A percentile compares a stretch with the other conserved stretches of the same genome.
Conservation (phyloP, 495 filamentous ascomycete genomes). For the Filosporella fistucella region DNA sequence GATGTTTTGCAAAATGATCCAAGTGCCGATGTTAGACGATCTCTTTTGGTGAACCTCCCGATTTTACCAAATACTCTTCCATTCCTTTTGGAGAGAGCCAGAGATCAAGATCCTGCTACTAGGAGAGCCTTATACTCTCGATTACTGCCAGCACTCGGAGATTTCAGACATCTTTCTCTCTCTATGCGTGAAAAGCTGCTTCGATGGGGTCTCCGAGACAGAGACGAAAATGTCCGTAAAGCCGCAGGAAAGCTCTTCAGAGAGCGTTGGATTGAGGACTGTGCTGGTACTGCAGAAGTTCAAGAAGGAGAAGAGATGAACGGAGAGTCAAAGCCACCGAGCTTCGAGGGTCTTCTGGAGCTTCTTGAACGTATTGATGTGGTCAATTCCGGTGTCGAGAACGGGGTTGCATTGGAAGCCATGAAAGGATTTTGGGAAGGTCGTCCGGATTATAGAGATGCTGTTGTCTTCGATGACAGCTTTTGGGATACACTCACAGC, state of each 20-base stretch:
- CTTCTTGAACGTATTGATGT: conserved; percentile 92
- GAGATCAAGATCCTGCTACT: conserved; percentile 81
- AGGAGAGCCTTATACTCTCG: conserved; percentile 83
- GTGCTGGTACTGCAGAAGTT: conserved; percentile 57
- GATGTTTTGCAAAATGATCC: conserved; percentile 93
- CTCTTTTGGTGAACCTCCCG: conserved; percentile 82
- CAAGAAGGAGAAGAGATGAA: conserved; percentile 36
- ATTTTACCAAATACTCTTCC: conserved; percentile 78
- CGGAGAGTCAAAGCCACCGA: conserved; percentile 53
- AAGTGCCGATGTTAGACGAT: conserved; percentile 85
- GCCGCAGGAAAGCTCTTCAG: conserved; percentile 86
- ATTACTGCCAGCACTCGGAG: conserved; percentile 81
- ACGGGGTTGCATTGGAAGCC: conserved; percentile 84
- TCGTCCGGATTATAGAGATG: conserved; percentile 83
- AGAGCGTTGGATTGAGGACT: conserved; percentile 95
- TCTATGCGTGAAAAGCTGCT: conserved; percentile 94
- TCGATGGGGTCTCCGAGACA: conserved; percentile 90
- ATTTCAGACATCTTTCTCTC: conserved; percentile 94
- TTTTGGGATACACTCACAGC: conserved; percentile 87
- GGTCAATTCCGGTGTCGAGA: conserved; percentile 82
- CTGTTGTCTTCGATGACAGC: conserved; percentile 70
- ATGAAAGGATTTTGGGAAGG: conserved; percentile 97
- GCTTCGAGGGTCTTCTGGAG: conserved; percentile 73
- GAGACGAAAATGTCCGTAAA: conserved; percentile 91
- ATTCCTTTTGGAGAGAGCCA: conserved; percentile 84